Evolutionary conservation across 345 rosid species (phyloP), one percentile per base, ranked within the genome.

Genomic region (Pistacia vera): DNA sequence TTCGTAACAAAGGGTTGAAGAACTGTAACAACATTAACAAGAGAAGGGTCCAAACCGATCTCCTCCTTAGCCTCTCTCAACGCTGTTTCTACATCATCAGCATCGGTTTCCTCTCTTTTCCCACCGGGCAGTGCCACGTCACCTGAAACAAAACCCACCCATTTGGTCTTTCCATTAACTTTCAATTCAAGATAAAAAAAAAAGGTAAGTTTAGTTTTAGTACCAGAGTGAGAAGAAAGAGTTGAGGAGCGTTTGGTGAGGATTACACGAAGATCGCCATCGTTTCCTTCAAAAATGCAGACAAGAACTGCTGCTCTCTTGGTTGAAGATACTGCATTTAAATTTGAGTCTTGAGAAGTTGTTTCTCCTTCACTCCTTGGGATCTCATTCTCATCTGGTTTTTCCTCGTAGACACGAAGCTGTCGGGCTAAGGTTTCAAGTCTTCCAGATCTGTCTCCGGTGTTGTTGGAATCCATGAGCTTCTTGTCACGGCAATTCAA

Each of bases 71-170:
- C 83, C 85, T 86, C 87, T 67, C 89, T 81, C 72, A 83, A 22
- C 9, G 89, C 87, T 59, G 85, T 86, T 35, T 76, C 76, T 13
- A 67, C 77, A 63, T 84, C 86, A 67, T 84, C 81, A 22, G 61
- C 72, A 56, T 86, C 89, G 2, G 68, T 77, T 54, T 82, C 84
- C 54, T 86, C 89, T 66, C 84, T 70, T 71, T 78, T 84, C 71
- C 89, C 89, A 63, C 89, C 87, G 0, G 86, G 87, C 77, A 86
- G 73, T 35, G 87, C 78, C 58, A 86, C 89, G 69, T 86, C 89
- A 52, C 88, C 85, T 81, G 80, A 36, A 80, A 62, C 54, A 16
- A 64, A 58, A 54, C 30, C 13, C 2, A 5, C 77, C 69, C 14
- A 76, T 18, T 75, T 25, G 16, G 57, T 17, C 3, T 68, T 52